Evolutionary conservation across 306 rosid genomes (phyloP).

Genomic region (Casuarina cunninghamiana): DNA sequence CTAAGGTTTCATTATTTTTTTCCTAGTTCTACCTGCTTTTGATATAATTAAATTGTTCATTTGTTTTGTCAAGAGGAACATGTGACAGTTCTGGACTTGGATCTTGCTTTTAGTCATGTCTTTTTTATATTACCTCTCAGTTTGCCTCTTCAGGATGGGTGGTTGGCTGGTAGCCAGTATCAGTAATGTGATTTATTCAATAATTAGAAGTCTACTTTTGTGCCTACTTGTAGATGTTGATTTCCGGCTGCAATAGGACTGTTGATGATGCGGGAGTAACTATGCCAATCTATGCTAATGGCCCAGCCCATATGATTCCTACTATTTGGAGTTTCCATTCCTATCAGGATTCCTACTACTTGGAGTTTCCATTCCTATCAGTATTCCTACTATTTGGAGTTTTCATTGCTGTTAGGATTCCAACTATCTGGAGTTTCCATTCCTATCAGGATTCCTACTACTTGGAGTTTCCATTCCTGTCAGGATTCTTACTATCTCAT

Average conservation of each 20-base stretch:
- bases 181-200: neutral
- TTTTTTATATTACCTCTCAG: neutral
- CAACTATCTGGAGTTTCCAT: too few relatives aligned
- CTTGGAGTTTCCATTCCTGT: too few relatives aligned
- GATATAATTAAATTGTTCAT: neutral
- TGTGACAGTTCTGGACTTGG: neutral
- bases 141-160: neutral
- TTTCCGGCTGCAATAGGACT: slow-evolving; percentile 15
- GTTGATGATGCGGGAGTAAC: too few relatives aligned
- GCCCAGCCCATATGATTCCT: too few relatives aligned
- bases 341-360: too few relatives aligned
- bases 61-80: neutral
- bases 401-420: too few relatives aligned
- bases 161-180: neutral
- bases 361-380: too few relatives aligned
- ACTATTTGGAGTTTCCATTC: too few relatives aligned
- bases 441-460: too few relatives aligned
- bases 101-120: neutral
- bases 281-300: too few relatives aligned
- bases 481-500: too few relatives aligned
- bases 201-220: neutral
- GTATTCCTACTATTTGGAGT: too few relatives aligned
- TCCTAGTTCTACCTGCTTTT: neutral
- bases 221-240: neutral
- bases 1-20: neutral